Evolutionary conservation across 306 rosid genomes (phyloP).

Genomic region (Herpetospermum pedunculosum): DNA sequence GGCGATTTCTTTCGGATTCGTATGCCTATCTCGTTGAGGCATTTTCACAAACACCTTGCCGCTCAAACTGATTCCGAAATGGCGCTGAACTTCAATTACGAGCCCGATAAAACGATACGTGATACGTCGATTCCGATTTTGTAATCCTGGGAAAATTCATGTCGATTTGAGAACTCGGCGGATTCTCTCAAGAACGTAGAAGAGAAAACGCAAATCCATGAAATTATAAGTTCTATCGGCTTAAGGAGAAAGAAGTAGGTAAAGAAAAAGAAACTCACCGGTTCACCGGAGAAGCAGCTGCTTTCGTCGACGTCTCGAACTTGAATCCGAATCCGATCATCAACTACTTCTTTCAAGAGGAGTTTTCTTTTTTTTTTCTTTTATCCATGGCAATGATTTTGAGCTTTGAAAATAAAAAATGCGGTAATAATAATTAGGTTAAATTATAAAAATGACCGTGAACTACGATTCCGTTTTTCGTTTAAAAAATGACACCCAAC

Average conservation of each 20-base stretch:
- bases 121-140: background rate
- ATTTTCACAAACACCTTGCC: background rate
- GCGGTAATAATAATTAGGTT: too few species aligned
- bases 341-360: background rate
- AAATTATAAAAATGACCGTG: too few species aligned
- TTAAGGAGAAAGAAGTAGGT: background rate
- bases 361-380: background rate
- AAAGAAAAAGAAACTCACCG: background rate
- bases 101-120: too few species aligned
- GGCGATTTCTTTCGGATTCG: constrained; percentile 4
- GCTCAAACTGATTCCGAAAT: background rate
- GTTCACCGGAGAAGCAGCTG: background rate
- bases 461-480: too few species aligned
- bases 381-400: background rate
- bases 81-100: background rate
- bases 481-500: too few species aligned
- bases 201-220: background rate
- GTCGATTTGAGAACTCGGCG: background rate
- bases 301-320: background rate
- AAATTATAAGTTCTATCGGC: background rate
- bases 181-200: background rate
- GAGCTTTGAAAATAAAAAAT: background rate
- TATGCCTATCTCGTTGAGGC: background rate
- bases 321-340: background rate
- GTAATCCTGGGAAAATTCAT: background rate